Conservation (phyloP, 2,329 filamentous ascomycete species). For the Fusarium nygamai region DNA sequence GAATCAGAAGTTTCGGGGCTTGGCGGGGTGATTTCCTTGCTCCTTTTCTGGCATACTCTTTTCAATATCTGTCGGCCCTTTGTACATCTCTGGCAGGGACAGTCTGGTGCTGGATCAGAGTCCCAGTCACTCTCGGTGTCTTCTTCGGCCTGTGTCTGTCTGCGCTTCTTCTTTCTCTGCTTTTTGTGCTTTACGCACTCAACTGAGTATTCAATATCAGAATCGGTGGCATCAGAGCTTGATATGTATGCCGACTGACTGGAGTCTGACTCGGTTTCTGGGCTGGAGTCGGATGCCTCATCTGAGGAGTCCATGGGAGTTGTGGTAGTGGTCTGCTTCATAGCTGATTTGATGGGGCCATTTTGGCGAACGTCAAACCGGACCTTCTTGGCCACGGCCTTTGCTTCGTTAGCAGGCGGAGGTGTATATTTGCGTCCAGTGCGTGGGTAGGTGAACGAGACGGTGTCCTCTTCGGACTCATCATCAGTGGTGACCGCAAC, state of each 20-base stretch:
- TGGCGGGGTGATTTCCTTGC: conserved; percentile 5
- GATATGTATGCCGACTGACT: conserved; percentile 30
- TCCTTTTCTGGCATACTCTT: conserved; percentile 34
- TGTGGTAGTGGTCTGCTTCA: conserved; percentile 35
- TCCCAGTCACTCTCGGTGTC: conserved; percentile 43
- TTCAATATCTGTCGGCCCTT: conserved; percentile 36
- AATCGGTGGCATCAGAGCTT: conserved; percentile 28
- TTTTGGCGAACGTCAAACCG: conserved; percentile 51
- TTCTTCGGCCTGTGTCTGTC: conserved; percentile 4
- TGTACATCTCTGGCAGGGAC: conserved; percentile 42
- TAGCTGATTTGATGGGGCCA: conserved; percentile 38
- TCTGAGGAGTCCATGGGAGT: conserved; percentile 33
- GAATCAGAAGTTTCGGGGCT: conserved; percentile 31
- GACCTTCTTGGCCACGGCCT: conserved; percentile 53
- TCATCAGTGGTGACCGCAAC: conserved; percentile 62
- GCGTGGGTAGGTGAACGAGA: conserved; percentile 61
- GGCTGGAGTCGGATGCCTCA: conserved; percentile 33
- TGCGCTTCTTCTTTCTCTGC: conserved; percentile 32
- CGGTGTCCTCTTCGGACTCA: conserved; percentile 59
- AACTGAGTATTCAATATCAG: conserved; percentile 34
- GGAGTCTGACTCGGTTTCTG: conserved; percentile 37
- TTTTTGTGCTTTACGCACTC: conserved; percentile 8
- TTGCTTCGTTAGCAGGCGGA: background rate
- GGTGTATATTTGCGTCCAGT: conserved; percentile 31
- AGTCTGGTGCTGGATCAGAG: conserved; percentile 49